Base-by-base conservation (phyloP, 257 asterid species). In the Capsicum rhomboideum region DNA sequence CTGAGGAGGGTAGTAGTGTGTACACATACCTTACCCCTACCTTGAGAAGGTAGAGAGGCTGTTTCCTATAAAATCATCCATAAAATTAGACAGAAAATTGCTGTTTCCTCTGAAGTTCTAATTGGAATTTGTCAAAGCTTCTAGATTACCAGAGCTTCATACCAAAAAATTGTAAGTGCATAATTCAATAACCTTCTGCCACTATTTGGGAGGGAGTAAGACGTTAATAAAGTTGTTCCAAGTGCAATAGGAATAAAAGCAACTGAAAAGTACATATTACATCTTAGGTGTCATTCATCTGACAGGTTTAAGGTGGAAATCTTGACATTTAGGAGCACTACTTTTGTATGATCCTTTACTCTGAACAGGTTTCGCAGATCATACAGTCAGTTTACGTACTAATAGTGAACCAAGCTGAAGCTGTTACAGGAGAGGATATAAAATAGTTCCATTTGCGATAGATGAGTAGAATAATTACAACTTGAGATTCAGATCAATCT, bases 401-500 rank as follows among this genome's bases (percentile, higher is more conserved):
- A 46, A 9, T 77, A 63, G 26, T 77, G 82, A 77, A 77, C 82
- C 84, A 49, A 66, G 79, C 31, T 66, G 79, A 66, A 82, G 79
- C 54, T 66, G 64, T 64, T 44, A 44, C 61, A 34, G 54, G 59
- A 81, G 78, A 49, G 78, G 67, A 50, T 26, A 67, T 17, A 46
- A 67, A 29, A 34, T 34, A 64, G 79, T 82, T 49, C 4, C 61
- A 52, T 64, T 42, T 82, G 34, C 20, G 21, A 52, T 31, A 7
- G 68, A 67, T 52, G 21, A 52, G 64, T 23, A 29, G 17, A 82
- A 50, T 55, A 67, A 21, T 83, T 87, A 96, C 90, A 96, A 92
- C 89, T 90, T 94, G 80, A 96, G 99, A 89, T 91, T 96, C 87
- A 96, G 90, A 89, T 96, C 98, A 3, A 95, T 92, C 85, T 44